Conservation (phyloP, 2,329 filamentous ascomycete species). For the Alternaria sp. region DNA sequence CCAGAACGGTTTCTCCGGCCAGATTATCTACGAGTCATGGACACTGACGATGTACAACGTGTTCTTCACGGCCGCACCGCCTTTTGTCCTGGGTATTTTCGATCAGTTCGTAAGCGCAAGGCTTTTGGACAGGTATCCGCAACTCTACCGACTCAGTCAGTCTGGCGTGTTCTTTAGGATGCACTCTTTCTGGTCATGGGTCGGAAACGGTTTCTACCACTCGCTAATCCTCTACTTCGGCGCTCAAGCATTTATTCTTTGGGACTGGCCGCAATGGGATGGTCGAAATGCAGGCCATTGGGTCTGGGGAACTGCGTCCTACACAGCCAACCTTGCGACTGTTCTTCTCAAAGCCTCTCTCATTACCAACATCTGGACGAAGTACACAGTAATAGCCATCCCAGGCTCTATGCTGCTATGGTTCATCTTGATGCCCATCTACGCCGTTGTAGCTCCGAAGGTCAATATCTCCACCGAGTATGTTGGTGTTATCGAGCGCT, state of each 20-base stretch:
- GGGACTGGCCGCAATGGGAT: slow-evolving; percentile 78
- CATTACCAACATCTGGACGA: slow-evolving; percentile 98
- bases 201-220: slow-evolving; percentile 93
- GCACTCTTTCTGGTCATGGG: slow-evolving; percentile 91
- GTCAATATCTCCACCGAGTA: slow-evolving; percentile 83
- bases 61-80: slow-evolving; percentile 92
- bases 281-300: slow-evolving; percentile 89
- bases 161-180: slow-evolving; percentile 92
- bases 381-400: slow-evolving; percentile 95
- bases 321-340: slow-evolving; percentile 90
- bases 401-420: slow-evolving; percentile 91
- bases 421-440: slow-evolving; percentile 87
- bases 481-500: slow-evolving; percentile 77
- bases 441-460: slow-evolving; percentile 84
- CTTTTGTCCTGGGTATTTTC: slow-evolving; percentile 92
- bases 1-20: slow-evolving; percentile 96
- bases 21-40: slow-evolving; percentile 99
- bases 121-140: slow-evolving; percentile 91
- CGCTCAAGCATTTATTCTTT: slow-evolving; percentile 78
- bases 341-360: slow-evolving; percentile 94
- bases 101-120: slow-evolving; percentile 97
- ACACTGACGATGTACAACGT: slow-evolving; percentile 99
- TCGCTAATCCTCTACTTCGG: slow-evolving; percentile 91
- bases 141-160: slow-evolving; percentile 92
- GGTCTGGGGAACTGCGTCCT: slow-evolving; percentile 96